phyloP scores from a whole-genome alignment of 768 basidiomycete genomes.

The Mrakia gelida region DNA sequence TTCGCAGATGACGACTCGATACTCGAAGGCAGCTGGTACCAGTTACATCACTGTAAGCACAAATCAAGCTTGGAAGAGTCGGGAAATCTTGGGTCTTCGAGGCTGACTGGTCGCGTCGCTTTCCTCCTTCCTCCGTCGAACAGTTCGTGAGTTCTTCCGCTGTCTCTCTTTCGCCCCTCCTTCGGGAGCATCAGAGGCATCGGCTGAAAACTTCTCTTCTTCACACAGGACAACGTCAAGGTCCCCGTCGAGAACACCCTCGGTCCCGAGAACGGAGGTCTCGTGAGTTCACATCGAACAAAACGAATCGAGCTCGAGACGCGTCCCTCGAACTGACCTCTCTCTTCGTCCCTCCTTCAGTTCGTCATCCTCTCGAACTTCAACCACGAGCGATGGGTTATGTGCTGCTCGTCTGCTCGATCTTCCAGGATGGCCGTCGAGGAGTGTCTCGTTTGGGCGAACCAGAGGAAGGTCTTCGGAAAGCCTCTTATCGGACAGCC shows the following conservation, averaged over 20 bases:
- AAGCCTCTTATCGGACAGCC: conserved; percentile 72
- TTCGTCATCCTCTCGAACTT: conserved; percentile 42
- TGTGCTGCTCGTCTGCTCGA: conserved; percentile 31
- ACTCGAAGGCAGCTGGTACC: conserved; percentile 82
- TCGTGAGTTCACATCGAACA: conserved; percentile 52
- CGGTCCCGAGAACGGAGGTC: conserved; percentile 71
- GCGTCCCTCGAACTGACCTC: background rate
- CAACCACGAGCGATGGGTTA: conserved; percentile 32
- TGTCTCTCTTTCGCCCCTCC: too few species aligned
- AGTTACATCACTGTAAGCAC: conserved; percentile 28
- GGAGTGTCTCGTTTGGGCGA: conserved; percentile 55
- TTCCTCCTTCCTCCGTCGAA: background rate
- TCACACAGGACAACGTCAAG: conserved; percentile 61
- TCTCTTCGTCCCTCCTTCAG: background rate
- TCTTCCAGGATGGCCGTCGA: conserved; percentile 25
- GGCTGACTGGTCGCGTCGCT: background rate
- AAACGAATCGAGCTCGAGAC: conserved; percentile 41
- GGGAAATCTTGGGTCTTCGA: too few species aligned
- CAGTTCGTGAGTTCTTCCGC: conserved; percentile 46
- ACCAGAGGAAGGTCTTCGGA: conserved; percentile 86
- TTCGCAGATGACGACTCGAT: conserved; percentile 81
- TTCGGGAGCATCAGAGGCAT: too few species aligned
- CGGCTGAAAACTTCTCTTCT: too few species aligned
- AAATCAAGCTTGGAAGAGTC: too few species aligned
- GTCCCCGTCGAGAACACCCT: conserved; percentile 85